Percentiles rank a stretch among this genome's conserved stretches.
phyloP scores from a whole-genome alignment of 2,329 filamentous ascomycete genomes.

The Karstenula rhodostoma region DNA sequence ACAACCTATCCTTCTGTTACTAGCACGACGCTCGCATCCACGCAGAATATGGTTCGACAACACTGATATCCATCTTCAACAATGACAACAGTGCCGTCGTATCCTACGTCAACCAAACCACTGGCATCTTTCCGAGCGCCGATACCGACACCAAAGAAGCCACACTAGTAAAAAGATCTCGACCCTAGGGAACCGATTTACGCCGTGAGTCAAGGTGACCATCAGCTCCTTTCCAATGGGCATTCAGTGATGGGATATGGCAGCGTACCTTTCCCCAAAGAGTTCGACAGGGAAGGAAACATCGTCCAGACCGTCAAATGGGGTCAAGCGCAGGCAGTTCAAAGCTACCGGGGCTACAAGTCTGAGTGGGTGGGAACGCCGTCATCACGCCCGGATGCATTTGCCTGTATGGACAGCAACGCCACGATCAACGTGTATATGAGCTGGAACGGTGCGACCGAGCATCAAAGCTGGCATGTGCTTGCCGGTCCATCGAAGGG shows the following conservation, averaged over 20 bases:
- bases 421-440: constrained; percentile 18
- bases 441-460: constrained; percentile 24
- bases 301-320: constrained; percentile 15
- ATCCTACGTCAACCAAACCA: constrained; percentile 12
- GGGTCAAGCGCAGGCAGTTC: constrained; percentile 14
- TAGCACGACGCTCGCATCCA: constrained; percentile 22
- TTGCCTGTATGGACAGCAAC: constrained; percentile 9
- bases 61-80: constrained; percentile 15
- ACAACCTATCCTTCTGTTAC: constrained; percentile 19
- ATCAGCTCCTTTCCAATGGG: constrained; percentile 6
- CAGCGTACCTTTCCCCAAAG: constrained; percentile 15
- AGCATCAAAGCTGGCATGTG: constrained; percentile 14
- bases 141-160: constrained; percentile 8
- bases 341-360: constrained; percentile 21
- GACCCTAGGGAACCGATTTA: constrained; percentile 2
- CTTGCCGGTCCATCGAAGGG: constrained; percentile 2
- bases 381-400: constrained; percentile 10
- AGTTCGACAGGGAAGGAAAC: constrained; percentile 16
- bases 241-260: constrained; percentile 18
- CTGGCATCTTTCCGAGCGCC: constrained; percentile 5
- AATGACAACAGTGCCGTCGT: constrained; percentile 17
- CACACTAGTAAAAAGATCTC: constrained; percentile 7
- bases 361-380: constrained; percentile 20
- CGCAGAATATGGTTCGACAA: constrained; percentile 9
- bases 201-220: not conserved